Evolutionary conservation across 1,284 basidiomycete species (phyloP).

Genomic region (Malassezia yamatoensis): DNA sequence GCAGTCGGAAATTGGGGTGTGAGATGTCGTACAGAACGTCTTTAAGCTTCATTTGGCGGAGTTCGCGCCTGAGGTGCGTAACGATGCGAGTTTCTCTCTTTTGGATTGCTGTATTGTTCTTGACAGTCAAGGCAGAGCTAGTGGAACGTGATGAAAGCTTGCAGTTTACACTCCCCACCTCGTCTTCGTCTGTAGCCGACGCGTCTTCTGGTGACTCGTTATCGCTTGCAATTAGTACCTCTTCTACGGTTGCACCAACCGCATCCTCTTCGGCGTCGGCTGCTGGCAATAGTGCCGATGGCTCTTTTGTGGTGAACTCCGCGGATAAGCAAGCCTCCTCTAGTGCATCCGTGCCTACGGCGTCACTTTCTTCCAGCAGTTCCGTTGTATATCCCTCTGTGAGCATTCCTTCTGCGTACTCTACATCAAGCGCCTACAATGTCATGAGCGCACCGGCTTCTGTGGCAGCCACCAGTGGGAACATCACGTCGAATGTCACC

Average conservation of each 20-base stretch:
- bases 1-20: slow-evolving; percentile 1
- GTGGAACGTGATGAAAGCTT: background rate
- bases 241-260: too few relatives aligned
- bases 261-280: background rate
- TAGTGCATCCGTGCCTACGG: background rate
- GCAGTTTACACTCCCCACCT: background rate
- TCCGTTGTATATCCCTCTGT: slow-evolving; percentile 9
- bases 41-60: background rate
- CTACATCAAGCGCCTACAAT: background rate
- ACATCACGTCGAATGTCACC: slow-evolving; percentile 6
- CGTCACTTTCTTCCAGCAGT: background rate
- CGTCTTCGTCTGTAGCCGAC: background rate
- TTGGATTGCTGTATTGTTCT: background rate
- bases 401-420: background rate
- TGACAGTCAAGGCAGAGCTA: background rate
- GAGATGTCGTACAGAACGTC: background rate
- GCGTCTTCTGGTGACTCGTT: background rate
- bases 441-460: slow-evolving; percentile 5
- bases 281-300: background rate
- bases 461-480: background rate
- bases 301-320: background rate
- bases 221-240: too few relatives aligned
- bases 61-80: background rate
- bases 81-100: background rate
- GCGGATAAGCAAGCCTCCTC: background rate